Percentiles rank a stretch among this genome's conserved stretches.
Evolutionary conservation across 176 grass and related monocot genomes (phyloP).

Genomic region (Ananas comosus): DNA sequence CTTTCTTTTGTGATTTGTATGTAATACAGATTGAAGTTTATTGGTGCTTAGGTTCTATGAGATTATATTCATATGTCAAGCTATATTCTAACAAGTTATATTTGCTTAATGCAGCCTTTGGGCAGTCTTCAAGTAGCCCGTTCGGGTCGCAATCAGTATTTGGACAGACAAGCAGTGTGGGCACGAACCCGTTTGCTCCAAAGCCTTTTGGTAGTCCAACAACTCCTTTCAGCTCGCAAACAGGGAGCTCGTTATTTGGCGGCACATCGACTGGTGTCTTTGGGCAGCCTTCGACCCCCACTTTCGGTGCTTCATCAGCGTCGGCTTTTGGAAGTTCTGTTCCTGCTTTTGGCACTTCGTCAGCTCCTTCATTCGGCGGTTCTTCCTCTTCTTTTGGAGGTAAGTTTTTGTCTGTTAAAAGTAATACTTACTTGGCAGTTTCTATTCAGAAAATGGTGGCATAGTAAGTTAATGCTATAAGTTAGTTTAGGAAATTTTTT

Average conservation of each 20-base stretch:
- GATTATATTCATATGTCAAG: not conserved
- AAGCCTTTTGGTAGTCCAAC: constrained; percentile 68
- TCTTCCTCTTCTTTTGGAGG: constrained; percentile 49
- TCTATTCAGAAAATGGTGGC: not conserved
- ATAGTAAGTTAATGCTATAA: too few species aligned
- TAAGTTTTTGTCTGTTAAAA: not conserved
- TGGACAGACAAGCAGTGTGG: constrained; percentile 34
- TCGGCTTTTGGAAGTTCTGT: not conserved
- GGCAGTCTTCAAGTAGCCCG: constrained; percentile 42
- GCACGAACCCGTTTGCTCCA: constrained; percentile 61
- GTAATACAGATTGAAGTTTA: not conserved
- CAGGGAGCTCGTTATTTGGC: constrained; percentile 47
- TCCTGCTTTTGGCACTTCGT: constrained; percentile 13
- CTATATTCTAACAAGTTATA: not conserved
- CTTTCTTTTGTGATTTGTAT: not conserved
- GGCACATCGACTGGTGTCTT: constrained; percentile 26
- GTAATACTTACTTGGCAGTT: not conserved
- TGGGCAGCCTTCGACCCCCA: constrained; percentile 4
- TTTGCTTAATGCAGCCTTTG: constrained; percentile 22
- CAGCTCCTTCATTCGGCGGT: constrained; percentile 42
- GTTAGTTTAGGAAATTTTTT: not conserved
- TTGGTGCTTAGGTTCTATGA: not conserved
- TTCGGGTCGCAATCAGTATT: constrained; percentile 50
- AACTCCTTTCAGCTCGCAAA: constrained; percentile 40
- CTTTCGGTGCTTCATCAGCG: constrained; percentile 1